phyloP scores from a whole-genome alignment of 2,329 filamentous ascomycete genomes.

The Clarireedia sp. region DNA sequence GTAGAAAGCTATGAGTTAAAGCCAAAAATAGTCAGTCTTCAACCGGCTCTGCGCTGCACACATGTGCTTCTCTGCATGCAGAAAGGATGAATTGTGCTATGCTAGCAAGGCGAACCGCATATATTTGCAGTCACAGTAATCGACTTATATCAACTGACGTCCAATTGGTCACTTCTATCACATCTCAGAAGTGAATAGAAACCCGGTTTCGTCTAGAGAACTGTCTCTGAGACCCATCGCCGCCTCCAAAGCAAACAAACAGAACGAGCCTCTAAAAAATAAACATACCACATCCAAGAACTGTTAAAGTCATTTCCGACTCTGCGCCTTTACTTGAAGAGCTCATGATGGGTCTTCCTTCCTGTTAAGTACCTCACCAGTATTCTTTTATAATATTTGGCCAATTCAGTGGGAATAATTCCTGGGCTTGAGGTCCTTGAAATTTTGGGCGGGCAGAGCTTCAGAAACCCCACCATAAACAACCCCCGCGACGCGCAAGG shows the following conservation, averaged over 20 bases:
- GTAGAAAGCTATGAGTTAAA: neutral
- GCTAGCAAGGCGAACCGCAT: too few species aligned
- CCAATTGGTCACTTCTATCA: too few species aligned
- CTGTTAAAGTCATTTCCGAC: conserved; percentile 59
- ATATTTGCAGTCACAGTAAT: too few species aligned
- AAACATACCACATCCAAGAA: conserved; percentile 70
- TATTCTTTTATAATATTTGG: neutral
- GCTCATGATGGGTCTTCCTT: neutral
- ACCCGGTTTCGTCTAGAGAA: neutral
- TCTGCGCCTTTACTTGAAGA: neutral
- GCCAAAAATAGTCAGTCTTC: too few species aligned
- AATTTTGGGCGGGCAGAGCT: neutral
- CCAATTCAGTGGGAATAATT: too few species aligned
- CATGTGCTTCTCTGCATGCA: too few species aligned
- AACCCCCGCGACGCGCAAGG: neutral
- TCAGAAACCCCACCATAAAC: neutral
- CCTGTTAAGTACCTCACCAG: neutral
- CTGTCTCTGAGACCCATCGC: neutral
- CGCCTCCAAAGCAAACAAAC: neutral
- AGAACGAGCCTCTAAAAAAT: neutral
- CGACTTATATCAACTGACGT: too few species aligned
- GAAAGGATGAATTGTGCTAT: too few species aligned
- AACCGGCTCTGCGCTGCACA: too few species aligned
- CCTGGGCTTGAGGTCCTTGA: neutral
- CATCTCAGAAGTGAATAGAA: too few species aligned